Base-by-base conservation (phyloP, 2,329 filamentous ascomycete species). In the Exophiala sp. region DNA sequence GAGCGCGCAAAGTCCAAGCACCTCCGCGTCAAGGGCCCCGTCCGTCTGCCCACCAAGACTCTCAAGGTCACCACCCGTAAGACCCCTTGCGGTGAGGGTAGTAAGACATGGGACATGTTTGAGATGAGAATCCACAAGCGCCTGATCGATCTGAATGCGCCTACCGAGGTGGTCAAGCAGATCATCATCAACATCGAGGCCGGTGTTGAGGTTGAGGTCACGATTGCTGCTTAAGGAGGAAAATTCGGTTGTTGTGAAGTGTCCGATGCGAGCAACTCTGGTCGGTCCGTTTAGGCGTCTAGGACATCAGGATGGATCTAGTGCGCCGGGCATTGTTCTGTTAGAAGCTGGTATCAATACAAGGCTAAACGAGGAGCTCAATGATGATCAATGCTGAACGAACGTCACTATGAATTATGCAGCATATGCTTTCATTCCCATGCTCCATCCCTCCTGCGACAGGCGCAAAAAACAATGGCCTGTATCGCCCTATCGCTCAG, bases 71-170 rank as follows among this genome's bases (percentile, higher is more conserved):
- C 89, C 75, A 96, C 94, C 83, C 88, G 94, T 73, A 99, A 99
- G 88, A 97, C 94, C 65, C 94, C 94, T 76, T 94, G 89, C 80
- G 94, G 94, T 88, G 94, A 99, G 86, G 94, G 94, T 81, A 95
- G 88, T 78, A 99, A 99, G 90, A 99, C 94, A 73, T 99, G 94
- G 94, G 94, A 97, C 77, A 86, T 83, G 77, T 99, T 83, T 78
- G 92, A 99, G 87, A 95, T 99, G 91, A 88, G 92, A 81, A 95
- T 96, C 76, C 91, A 96, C 86, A 96, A 96, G 88, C 88, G 91
- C 69, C 83, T 96, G 72, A 96, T 96, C 73, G 91, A 96, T 78
- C 82, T 99, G 66, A 91, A 95, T 80, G 94, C 94, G 69, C 94
- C 94, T 62, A 99, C 94, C 71, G 94, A 99, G 85, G 75, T 73